Conservation (phyloP, 2,329 filamentous ascomycete species). For the Botrytis aclada region DNA sequence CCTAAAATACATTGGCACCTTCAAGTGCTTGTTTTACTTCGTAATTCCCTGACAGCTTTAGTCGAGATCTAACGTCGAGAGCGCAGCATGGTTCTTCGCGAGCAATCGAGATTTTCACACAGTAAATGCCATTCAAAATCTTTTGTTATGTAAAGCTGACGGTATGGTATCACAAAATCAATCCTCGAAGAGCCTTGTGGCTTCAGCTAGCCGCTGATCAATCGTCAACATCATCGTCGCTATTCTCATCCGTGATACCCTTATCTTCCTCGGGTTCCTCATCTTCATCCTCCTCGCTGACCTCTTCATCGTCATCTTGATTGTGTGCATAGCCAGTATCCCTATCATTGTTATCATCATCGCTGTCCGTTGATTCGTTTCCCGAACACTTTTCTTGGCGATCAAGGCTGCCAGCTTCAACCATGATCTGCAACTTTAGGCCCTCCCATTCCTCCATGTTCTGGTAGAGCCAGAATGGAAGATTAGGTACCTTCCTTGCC, state of each 20-base stretch:
- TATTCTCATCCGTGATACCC: neutral
- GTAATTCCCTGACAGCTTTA: neutral
- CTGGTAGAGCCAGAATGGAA: neutral
- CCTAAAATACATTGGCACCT: neutral
- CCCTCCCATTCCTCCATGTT: neutral
- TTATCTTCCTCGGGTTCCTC: neutral
- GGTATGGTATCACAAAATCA: accelerated
- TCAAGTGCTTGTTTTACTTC: neutral
- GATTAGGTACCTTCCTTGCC: neutral
- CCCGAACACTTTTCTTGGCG: neutral
- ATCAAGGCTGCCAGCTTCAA: neutral
- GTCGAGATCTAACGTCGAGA: accelerated
- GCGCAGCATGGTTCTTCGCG: too few species aligned
- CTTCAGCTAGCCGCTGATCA: neutral
- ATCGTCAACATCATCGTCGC: neutral
- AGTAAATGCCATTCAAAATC: neutral
- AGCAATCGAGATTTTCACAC: neutral
- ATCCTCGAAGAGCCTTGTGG: neutral
- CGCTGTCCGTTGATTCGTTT: neutral
- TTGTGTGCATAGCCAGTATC: neutral
- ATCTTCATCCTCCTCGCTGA: neutral
- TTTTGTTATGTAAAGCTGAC: neutral
- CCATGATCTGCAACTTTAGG: neutral
- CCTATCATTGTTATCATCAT: accelerated
- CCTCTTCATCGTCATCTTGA: neutral